Evolutionary conservation across 352 stramenopile species (phyloP).

Genomic region (Blastocystis sp.): DNA sequence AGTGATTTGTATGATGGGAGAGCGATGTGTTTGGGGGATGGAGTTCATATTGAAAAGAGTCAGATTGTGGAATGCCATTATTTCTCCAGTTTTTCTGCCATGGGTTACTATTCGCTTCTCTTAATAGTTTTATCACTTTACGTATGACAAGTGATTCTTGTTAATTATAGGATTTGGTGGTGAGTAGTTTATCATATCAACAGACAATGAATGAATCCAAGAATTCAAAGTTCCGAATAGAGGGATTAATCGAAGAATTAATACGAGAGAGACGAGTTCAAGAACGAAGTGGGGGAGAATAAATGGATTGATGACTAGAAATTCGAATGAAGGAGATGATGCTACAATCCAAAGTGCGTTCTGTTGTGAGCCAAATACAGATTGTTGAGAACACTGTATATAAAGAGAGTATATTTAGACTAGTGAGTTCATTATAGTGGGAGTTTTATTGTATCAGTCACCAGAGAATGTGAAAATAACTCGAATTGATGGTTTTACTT

Average conservation of each 20-base stretch:
- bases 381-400: constrained; percentile 39
- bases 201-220: background rate
- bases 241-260: background rate
- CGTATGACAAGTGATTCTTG: background rate
- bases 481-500: background rate
- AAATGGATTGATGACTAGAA: background rate
- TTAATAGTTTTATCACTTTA: background rate
- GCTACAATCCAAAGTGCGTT: background rate
- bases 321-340: background rate
- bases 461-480: background rate
- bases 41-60: background rate
- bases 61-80: constrained; percentile 37
- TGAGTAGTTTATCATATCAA: background rate
- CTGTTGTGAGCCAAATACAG: background rate
- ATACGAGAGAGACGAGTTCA: background rate
- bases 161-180: background rate
- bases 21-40: background rate
- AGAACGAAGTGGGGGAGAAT: background rate
- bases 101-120: constrained; percentile 6
- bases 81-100: background rate
- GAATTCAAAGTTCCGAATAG: background rate
- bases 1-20: background rate
- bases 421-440: background rate
- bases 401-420: background rate
- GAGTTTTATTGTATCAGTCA: background rate